phyloP scores from a whole-genome alignment of 306 rosid species.

The Rosa rugosa region DNA sequence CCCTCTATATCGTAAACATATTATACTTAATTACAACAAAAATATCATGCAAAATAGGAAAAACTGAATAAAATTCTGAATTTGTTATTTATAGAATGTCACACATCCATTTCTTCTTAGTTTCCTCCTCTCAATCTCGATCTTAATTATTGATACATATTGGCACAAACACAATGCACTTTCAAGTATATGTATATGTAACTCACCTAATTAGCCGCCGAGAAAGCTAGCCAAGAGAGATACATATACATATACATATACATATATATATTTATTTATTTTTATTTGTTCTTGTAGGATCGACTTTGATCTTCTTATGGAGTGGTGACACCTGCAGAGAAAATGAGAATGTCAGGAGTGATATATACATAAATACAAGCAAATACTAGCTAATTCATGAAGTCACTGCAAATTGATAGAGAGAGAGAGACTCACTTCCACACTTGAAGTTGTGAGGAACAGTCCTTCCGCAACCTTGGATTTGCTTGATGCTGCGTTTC shows the following conservation, averaged over 20 bases:
- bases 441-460: slow-evolving; percentile 34
- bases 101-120: no score
- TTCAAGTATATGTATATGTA: no score
- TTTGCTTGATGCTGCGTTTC: slow-evolving; percentile 21
- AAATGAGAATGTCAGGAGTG: neutral
- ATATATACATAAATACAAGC: neutral
- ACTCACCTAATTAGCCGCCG: no score
- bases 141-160: no score
- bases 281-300: neutral
- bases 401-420: neutral
- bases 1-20: no score
- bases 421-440: slow-evolving; percentile 19
- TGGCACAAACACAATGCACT: neutral
- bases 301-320: neutral
- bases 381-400: neutral
- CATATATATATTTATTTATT: no score
- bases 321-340: neutral
- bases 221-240: neutral
- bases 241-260: no score
- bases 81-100: no score
- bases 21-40: no score
- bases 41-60: no score
- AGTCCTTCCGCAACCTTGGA: slow-evolving; percentile 28
- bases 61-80: no score
- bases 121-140: no score